Percentiles rank a stretch among this genome's conserved stretches.
phyloP scores from a whole-genome alignment of 257 asterid species.

The Perilla frutescens region DNA sequence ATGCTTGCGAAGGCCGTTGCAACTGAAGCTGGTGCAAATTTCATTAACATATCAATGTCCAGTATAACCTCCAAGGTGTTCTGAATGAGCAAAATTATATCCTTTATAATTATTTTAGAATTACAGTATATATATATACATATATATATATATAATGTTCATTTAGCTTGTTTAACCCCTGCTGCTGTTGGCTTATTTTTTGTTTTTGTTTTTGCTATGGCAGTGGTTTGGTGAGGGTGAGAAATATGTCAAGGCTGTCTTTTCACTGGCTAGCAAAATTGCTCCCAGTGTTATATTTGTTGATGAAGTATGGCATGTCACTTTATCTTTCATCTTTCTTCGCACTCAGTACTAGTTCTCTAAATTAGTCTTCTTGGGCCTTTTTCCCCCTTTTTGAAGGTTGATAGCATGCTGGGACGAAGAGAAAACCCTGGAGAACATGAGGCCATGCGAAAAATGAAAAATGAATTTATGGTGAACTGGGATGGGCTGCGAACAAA shows the following conservation, averaged over 20 bases:
- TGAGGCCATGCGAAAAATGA: slow-evolving; percentile 97
- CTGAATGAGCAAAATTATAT: neutral
- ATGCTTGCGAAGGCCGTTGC: slow-evolving; percentile 97
- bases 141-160: neutral
- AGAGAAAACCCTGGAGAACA: slow-evolving; percentile 95
- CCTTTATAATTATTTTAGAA: neutral
- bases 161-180: slow-evolving; percentile 31
- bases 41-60: slow-evolving; percentile 91
- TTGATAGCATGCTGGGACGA: slow-evolving; percentile 95
- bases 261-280: slow-evolving; percentile 89
- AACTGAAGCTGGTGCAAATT: slow-evolving; percentile 94
- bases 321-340: slow-evolving; percentile 5
- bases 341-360: neutral
- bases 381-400: slow-evolving; percentile 46
- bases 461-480: slow-evolving; percentile 96
- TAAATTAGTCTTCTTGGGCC: neutral
- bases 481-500: slow-evolving; percentile 98
- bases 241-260: slow-evolving; percentile 90
- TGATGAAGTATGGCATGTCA: slow-evolving; percentile 71
- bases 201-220: slow-evolving; percentile 32
- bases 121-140: neutral
- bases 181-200: too few relatives aligned
- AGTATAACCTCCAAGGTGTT: slow-evolving; percentile 87
- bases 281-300: slow-evolving; percentile 92
- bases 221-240: slow-evolving; percentile 98